Base-by-base conservation (phyloP, 345 rosid genomes). In the Dipteronia dyeriana region DNA sequence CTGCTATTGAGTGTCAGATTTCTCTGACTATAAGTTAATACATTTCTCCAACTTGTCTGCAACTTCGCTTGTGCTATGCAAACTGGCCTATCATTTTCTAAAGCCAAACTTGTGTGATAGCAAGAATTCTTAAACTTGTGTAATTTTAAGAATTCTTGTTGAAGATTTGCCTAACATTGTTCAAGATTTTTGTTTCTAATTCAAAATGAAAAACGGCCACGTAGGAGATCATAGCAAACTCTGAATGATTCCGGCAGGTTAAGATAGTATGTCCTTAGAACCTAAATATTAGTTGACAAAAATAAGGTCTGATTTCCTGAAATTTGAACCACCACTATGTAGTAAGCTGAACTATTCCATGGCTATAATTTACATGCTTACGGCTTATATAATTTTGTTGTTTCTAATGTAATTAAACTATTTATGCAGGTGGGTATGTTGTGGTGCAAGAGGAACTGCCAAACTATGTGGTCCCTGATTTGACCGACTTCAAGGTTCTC, bases 381-480 rank as follows among this genome's bases (percentile, higher is more conserved):
- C 22, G 22, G 29, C 16, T 3, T 75, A 51, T 22, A 8, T 64
- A 9, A 57, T 29, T 53, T 7, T 20, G 17, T 78, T 73, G 66
- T 64, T 73, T 64, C 49, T 20, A 20, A 22, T 64, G 53, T 83
- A 63, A 69, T 60, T 61, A 19, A 72, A 66, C 56, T 14, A 5
- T 65, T 41, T 68, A 64, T 85, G 88, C 86, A 91, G 98, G 98
- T 82, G 93, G 99, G 49, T 95, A 93, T 75, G 93, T 91, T 49
- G 78, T 95, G 82, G 77, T 89, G 88, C 94, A 81, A 47, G 92
- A 90, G 83, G 93, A 93, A 82, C 80, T 95, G 84, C 97, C 98
- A 39, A 91, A 91, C 79, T 95, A 93, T 59, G 82, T 93, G 0
- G 93, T 93, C 77, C 97, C 96, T 78, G 96, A 91, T 85, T 88